Evolutionary conservation across 2,329 filamentous ascomycete species (phyloP).

Genomic region (Cadophora luteo-olivacea): DNA sequence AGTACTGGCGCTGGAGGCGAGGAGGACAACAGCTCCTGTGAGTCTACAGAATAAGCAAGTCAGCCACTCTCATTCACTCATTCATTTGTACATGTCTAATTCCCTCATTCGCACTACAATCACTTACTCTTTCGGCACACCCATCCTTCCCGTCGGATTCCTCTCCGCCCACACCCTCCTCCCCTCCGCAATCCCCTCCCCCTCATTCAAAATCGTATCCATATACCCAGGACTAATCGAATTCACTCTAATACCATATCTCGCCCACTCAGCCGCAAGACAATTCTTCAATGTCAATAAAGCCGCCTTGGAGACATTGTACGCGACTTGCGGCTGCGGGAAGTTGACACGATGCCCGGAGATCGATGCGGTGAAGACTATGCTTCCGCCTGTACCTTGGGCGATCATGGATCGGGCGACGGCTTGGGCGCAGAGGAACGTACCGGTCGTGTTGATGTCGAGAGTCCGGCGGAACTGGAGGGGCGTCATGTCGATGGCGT

Average conservation of each 20-base stretch:
- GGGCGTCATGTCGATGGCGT: constrained; percentile 64
- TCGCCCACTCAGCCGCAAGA: constrained; percentile 76
- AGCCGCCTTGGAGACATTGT: constrained; percentile 76
- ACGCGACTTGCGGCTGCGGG: constrained; percentile 74
- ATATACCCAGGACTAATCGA: constrained; percentile 77
- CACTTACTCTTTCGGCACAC: constrained; percentile 59
- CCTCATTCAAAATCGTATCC: constrained; percentile 67
- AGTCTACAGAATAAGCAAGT: constrained; percentile 42
- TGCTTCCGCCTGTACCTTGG: constrained; percentile 58
- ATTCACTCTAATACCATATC: constrained; percentile 74
- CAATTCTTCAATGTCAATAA: constrained; percentile 67
- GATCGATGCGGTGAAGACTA: constrained; percentile 72
- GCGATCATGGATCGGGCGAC: constrained; percentile 59
- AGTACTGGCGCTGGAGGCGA: constrained; percentile 65
- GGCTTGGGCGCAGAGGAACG: constrained; percentile 74
- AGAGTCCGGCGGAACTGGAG: constrained; percentile 67
- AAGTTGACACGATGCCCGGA: constrained; percentile 74
- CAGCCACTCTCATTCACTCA: background rate
- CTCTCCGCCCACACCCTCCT: constrained; percentile 62
- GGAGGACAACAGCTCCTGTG: constrained; percentile 65
- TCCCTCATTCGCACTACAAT: background rate
- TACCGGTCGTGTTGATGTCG: constrained; percentile 75
- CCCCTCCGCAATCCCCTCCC: constrained; percentile 60
- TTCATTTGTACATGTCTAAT: background rate
- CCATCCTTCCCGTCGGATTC: constrained; percentile 71